Evolutionary conservation across 257 asterid genomes (phyloP).

Genomic region (Osmanthus fragrans): DNA sequence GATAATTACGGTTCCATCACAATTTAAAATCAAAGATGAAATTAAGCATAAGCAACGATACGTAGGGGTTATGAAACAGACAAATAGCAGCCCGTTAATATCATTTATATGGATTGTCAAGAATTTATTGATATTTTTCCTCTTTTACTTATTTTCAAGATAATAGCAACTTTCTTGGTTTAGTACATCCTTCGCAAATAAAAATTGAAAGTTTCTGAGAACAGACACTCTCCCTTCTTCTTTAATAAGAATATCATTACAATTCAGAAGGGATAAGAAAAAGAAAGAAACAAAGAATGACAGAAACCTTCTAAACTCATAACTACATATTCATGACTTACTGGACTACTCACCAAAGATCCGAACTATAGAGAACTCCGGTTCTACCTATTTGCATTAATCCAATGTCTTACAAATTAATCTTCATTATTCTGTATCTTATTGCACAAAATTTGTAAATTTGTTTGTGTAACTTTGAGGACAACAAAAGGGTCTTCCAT

Average conservation of each 20-base stretch:
- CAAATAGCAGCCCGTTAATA: neutral
- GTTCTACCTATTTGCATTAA: neutral
- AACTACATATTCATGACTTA: conserved; percentile 15
- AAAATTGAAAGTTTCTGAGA: neutral
- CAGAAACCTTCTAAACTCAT: neutral
- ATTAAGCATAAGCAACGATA: conserved; percentile 17
- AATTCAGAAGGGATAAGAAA: conserved; percentile 6
- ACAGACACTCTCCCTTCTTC: neutral
- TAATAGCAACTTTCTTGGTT: conserved; percentile 3
- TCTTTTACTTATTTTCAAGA: conserved; percentile 9
- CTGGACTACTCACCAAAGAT: neutral
- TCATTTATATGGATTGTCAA: neutral
- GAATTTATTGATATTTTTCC: conserved; percentile 8
- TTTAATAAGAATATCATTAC: conserved; percentile 15
- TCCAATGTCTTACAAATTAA: neutral
- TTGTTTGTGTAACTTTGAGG: neutral
- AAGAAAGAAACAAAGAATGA: neutral
- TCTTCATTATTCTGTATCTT: neutral
- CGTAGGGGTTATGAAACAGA: neutral
- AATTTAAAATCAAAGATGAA: conserved; percentile 22
- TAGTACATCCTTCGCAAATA: neutral
- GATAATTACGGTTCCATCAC: conserved; percentile 31
- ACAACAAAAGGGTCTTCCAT: neutral
- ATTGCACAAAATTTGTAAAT: neutral
- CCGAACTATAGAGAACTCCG: conserved; percentile 7